Evolutionary conservation across 305 asterid species (phyloP), one percentile per base, ranked within the genome.

Genomic region (Andrographis paniculata): DNA sequence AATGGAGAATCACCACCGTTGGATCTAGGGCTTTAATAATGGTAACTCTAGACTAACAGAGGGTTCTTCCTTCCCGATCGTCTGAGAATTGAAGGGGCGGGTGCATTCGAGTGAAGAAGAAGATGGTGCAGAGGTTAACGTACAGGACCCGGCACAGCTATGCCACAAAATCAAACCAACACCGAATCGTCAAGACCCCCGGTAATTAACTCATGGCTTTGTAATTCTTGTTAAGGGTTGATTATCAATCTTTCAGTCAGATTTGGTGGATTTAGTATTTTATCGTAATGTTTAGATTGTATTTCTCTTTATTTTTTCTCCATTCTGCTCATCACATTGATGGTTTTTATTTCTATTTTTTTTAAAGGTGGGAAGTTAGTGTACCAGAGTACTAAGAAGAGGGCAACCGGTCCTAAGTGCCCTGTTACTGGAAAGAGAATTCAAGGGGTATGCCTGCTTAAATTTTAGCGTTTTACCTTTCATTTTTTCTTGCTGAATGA

Each of bases 121-220:
- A 67, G 55, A 70, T 73, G 84, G 84, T 69, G 62, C 84, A 76
- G 61, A 58, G 84, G 45, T 66, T 76, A 23, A 72, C 79, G 0
- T 76, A 76, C 64, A 58, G 84, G 53, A 58, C 30, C 46, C 61
- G 84, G 56, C 84, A 76, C 27, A 69, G 84, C 71, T 76, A 72
- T 69, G 84, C 84, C 52, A 76, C 84, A n/a, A 76, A 72, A 56
- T 76, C 84, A 58, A 76, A 76, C 27, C 79, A 76, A 37, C 77
- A 72, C 45, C 57, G 84, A 14, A 52, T 76, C 63, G 79, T 76
- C 64, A 76, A 72, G 65, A 76, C 84, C 21, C 84, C 79, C 20
- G 84, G 84, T 69, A 33, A 66, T 20, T 42, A 4, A 21, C 1
- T 45, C 33, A 16, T 3, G 15, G 2, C 22, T 37, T 45, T 35